Base-by-base conservation (phyloP, 352 stramenopile genomes). In the Plasmopara halstedii region DNA sequence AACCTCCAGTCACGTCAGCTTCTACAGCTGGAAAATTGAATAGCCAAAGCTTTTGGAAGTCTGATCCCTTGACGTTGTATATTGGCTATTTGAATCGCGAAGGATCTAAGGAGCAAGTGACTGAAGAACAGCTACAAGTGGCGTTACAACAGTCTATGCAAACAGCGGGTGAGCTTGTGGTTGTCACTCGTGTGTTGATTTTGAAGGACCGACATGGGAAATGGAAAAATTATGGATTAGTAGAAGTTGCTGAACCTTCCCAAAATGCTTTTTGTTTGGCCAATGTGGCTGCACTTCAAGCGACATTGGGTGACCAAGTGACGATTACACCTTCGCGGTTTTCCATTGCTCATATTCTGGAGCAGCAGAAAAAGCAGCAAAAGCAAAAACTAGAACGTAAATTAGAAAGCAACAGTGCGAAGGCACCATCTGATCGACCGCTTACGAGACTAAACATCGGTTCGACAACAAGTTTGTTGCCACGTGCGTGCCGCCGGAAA, bases 211-310 rank as follows among this genome's bases (percentile, higher is more conserved):
- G 67, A n/a, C 61, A 67, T 18, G 70, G 70, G 0, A 71, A 69
- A n/a, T 57, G 70, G 4, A 88, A 88, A 42, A 73, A 85, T 38
- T 85, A 85, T 31, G 75, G 59, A 1, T 66, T 88, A 2, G 66
- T 88, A n/a, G 56, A 83, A 40, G 29, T 84, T 3, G 50, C 53
- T 0, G 52, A 79, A 18, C 11, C 45, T 11, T 56, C 59, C 2
- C 57, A 74, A n/a, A 53, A 57, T 4, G 21, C 50, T 0, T 53
- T 54, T 35, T 74, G 64, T 17, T 36, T 85, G 3, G 33, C 41
- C 15, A 68, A 69, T 18, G 34, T 50, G 2, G 18, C 42, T 10
- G 60, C 64, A 3, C 17, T 87, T 3, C 54, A 73, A 51, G 17
- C 31, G 4, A 55, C 66, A 21, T 46, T 87, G 0, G 68, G 70